A percentile compares a stretch with the other conserved stretches of the same genome.
Evolutionary conservation across 305 asterid species (phyloP).

Genomic region (Rubia tinctorum): DNA sequence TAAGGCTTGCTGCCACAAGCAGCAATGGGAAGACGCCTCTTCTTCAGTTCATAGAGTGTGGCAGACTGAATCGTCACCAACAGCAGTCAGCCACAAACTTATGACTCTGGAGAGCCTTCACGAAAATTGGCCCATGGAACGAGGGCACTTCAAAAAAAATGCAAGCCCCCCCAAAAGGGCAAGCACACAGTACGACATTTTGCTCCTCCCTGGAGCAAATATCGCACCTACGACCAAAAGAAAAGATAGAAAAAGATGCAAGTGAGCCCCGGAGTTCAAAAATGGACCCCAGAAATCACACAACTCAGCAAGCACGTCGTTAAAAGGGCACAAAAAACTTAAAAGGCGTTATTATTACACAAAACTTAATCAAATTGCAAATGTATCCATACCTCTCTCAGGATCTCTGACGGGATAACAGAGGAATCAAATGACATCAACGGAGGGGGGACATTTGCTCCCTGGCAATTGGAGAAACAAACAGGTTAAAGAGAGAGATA

Average conservation of each 20-base stretch:
- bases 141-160: conserved; percentile 71
- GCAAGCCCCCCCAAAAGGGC: conserved; percentile 68
- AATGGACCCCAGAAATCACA: conserved; percentile 46
- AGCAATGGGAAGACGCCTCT: conserved; percentile 79
- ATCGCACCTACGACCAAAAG: conserved; percentile 97
- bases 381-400: conserved; percentile 72
- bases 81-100: conserved; percentile 72
- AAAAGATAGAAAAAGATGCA: conserved; percentile 43
- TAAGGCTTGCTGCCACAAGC: conserved; percentile 80
- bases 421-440: conserved; percentile 73
- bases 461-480: conserved; percentile 38
- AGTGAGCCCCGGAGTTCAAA: conserved; percentile 49
- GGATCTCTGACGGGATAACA: conserved; percentile 74
- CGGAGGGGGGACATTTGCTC: conserved; percentile 81
- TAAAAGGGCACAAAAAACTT: conserved; percentile 16
- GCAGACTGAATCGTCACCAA: conserved; percentile 75
- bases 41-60: conserved; percentile 77
- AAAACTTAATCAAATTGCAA: conserved; percentile 14
- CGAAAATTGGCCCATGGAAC: conserved; percentile 67
- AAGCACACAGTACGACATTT: conserved; percentile 97
- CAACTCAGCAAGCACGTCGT: conserved; percentile 19
- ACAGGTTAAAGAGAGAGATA: not conserved
- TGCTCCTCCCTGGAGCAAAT: conserved; percentile 98
- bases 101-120: conserved; percentile 83
- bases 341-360: conserved; percentile 11